These are phyloP conservation scores for Neophaeococcomyces mojaviensis DNA, from an alignment of 2,329 filamentous ascomycete species.

Conservation along the genomic window DNA sequence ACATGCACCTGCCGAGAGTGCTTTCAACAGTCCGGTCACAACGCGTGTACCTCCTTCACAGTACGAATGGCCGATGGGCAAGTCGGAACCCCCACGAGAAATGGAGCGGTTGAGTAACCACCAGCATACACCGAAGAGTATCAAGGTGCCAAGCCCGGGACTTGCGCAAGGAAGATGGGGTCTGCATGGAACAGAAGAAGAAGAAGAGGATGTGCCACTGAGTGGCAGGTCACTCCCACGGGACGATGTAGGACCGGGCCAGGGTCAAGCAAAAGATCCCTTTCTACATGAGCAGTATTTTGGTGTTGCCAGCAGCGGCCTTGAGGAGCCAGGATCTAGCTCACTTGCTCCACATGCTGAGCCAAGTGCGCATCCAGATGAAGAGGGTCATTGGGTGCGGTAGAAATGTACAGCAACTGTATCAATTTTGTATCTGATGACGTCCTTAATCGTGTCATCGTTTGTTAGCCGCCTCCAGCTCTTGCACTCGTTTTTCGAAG, in stretches of 20 bases:
- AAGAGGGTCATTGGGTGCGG: slow-evolving; percentile 1
- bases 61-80: not conserved
- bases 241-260: slow-evolving; percentile 20
- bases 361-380: not conserved
- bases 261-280: slow-evolving; percentile 17
- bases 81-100: slow-evolving; percentile 13
- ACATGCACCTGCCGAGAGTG: slow-evolving; percentile 9
- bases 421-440: not conserved
- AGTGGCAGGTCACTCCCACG: slow-evolving; percentile 12
- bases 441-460: not conserved
- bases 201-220: slow-evolving; percentile 17
- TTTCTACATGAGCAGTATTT: slow-evolving; percentile 23
- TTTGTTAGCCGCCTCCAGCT: slow-evolving; percentile 32
- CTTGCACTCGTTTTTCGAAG: slow-evolving; percentile 72
- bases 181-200: slow-evolving; percentile 4
- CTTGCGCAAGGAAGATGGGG: slow-evolving; percentile 18
- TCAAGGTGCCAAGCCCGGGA: slow-evolving; percentile 18
- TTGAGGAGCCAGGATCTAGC: slow-evolving; percentile 4
- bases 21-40: not conserved
- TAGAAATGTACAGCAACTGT: not conserved
- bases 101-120: slow-evolving; percentile 11
- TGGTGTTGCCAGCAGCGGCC: slow-evolving; percentile 12
- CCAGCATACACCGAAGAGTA: slow-evolving; percentile 1
- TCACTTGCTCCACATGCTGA: too few species aligned
- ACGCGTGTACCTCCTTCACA: slow-evolving; percentile 1